These are phyloP conservation scores for Endoconidiophora polonica DNA, from an alignment of 2,329 filamentous ascomycete species.

Conservation along the genomic window DNA sequence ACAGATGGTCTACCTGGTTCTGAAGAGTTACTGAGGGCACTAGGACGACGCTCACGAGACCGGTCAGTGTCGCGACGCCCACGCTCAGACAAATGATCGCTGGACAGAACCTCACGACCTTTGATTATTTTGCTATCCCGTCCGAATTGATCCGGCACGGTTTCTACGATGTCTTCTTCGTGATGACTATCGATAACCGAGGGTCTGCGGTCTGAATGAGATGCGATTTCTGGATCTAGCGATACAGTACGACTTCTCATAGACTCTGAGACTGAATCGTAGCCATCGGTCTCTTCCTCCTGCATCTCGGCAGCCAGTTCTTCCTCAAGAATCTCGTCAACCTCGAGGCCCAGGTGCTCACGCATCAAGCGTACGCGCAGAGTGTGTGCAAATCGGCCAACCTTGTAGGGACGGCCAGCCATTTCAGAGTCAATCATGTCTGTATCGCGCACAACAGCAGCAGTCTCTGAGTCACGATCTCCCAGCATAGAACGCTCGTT, in stretches of 20 bases:
- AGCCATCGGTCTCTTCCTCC: slow-evolving; percentile 35
- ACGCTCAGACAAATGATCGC: neutral
- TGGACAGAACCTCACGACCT: slow-evolving; percentile 49
- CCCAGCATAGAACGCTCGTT: slow-evolving; percentile 95
- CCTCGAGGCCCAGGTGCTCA: slow-evolving; percentile 89
- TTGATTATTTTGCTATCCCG: too few species aligned
- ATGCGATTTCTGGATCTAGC: too few species aligned
- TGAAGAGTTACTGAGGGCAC: slow-evolving; percentile 6
- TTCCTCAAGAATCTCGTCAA: slow-evolving; percentile 76
- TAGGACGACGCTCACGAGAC: slow-evolving; percentile 15
- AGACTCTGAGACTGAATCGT: slow-evolving; percentile 30
- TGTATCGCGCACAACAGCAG: slow-evolving; percentile 77
- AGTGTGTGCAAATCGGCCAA: slow-evolving; percentile 83
- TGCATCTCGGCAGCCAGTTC: slow-evolving; percentile 53
- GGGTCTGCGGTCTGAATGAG: too few species aligned
- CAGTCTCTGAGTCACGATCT: slow-evolving; percentile 78
- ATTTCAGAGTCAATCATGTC: slow-evolving; percentile 87
- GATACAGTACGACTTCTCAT: neutral
- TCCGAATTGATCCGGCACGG: too few species aligned
- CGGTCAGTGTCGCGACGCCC: slow-evolving; percentile 15
- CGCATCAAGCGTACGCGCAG: slow-evolving; percentile 88
- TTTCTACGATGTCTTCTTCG: too few species aligned
- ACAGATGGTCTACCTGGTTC: slow-evolving; percentile 15
- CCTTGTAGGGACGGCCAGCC: slow-evolving; percentile 75
- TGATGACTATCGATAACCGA: too few species aligned